Base-by-base conservation (phyloP, 2,329 filamentous ascomycete species). In the Elsinoe perseae region DNA sequence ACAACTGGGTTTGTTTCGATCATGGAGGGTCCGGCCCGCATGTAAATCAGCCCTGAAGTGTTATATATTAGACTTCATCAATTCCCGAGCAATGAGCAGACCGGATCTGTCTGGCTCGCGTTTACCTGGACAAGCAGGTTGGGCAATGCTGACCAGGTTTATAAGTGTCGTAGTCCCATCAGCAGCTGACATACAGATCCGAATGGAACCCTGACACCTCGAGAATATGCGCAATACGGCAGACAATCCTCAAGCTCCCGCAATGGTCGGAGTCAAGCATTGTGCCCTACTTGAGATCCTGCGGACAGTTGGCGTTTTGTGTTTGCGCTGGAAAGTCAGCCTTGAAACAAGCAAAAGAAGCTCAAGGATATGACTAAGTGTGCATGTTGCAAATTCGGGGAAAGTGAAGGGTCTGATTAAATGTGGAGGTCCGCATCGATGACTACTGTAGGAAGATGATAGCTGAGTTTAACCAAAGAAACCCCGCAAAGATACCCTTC, bases 41-140 rank as follows among this genome's bases (percentile, higher is more conserved):
- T 50, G 44, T 50, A 30, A 32, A 50, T 50, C 27, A 30, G 44
- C 44, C 44, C 44, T 50, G 25, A 27, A 20, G 16, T 30, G 44
- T 32, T 50, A 18, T 50, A 50, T 32, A 50, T 50, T 50, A 50
- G 6, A 32, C 44, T 50, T 50, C 25, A 9, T 25, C 12, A 32
- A 20, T 50, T 50, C 44, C 44, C 44, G 25, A 18, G 14, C 25
- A 28, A 50, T 27, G 14, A 48, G 28, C 14, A 30, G 14, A 3
- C 14, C 44, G 3, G 14, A 50, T 50, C n/a, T 32, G 14, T 12
- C 12, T 30, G 44, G 44, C 14, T 14, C 7, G 18, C 20, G 10
- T 25, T 16, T 30, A 14, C 27, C 44, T 5, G 30, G 7, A 44
- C 5, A 14, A 36, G n/a, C 32, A 36, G 32, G 32, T 14, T 36